Evolutionary conservation across 345 rosid genomes (phyloP).

Genomic region (Firmiana major): DNA sequence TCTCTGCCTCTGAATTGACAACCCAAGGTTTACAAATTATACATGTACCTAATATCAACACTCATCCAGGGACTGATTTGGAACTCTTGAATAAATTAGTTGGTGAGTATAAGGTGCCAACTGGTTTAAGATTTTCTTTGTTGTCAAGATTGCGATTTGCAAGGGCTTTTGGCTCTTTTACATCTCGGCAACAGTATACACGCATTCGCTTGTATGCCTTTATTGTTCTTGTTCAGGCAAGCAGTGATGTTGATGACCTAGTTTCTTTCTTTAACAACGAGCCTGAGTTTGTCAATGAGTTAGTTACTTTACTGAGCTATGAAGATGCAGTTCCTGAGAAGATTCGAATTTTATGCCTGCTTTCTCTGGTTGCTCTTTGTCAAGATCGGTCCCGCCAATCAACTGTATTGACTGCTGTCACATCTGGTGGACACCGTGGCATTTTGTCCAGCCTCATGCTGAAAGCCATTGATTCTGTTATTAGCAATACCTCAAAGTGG

Average conservation of each 20-base stretch:
- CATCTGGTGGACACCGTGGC: constrained; percentile 92
- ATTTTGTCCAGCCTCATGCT: constrained; percentile 87
- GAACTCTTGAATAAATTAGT: constrained; percentile 76
- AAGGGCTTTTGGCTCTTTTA: constrained; percentile 72
- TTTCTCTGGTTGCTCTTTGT: constrained; percentile 82
- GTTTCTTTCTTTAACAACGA: constrained; percentile 84
- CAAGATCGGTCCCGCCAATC: constrained; percentile 92
- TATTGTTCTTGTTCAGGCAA: constrained; percentile 85
- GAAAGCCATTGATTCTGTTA: constrained; percentile 81
- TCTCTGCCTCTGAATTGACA: constrained; percentile 35
- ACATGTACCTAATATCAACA: constrained; percentile 56
- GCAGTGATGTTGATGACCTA: constrained; percentile 71
- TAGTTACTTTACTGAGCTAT: constrained; percentile 70
- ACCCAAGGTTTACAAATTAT: constrained; percentile 67
- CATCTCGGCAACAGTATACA: constrained; percentile 79
- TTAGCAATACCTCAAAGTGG: constrained; percentile 61
- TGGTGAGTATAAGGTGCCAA: constrained; percentile 65
- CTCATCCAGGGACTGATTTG: constrained; percentile 58
- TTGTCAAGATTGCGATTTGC: constrained; percentile 87
- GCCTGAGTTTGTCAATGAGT: constrained; percentile 91
- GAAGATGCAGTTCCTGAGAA: constrained; percentile 89
- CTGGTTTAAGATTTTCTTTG: constrained; percentile 74
- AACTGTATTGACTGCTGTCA: constrained; percentile 77
- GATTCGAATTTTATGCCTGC: constrained; percentile 67
- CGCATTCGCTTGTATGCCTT: constrained; percentile 92